A percentile compares a stretch with the other conserved stretches of the same genome.
phyloP scores from a whole-genome alignment of 805 yeast species.

The Zygoascus bituminiphila region DNA sequence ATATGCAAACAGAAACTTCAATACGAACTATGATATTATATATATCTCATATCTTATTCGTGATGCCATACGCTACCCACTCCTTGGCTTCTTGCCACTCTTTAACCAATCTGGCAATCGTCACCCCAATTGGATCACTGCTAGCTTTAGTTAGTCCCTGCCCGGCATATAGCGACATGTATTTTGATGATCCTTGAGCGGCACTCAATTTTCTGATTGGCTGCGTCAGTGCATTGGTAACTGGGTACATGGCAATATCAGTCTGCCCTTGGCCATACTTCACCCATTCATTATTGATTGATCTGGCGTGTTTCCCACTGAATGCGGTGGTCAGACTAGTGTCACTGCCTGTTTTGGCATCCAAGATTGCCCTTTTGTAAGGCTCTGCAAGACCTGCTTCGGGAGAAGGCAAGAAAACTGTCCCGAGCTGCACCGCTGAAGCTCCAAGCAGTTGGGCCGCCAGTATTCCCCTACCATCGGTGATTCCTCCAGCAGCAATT shows the following conservation, averaged over 20 bases:
- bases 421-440: conserved; percentile 49
- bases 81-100: background rate
- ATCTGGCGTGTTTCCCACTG: conserved; percentile 21
- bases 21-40: no score
- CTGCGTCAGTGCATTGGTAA: conserved; percentile 19
- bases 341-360: conserved; percentile 6
- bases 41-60: no score
- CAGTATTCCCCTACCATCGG: conserved; percentile 27
- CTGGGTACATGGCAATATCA: conserved; percentile 15
- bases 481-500: conserved; percentile 50
- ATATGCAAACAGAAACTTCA: no score
- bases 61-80: no score
- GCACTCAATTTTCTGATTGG: conserved; percentile 14
- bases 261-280: conserved; percentile 2
- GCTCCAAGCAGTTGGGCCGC: conserved; percentile 36
- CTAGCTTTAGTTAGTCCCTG: conserved; percentile 11
- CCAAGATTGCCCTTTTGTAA: conserved; percentile 8
- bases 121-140: background rate
- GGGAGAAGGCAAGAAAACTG: conserved; percentile 37
- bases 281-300: conserved; percentile 12
- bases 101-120: background rate
- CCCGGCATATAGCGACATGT: conserved; percentile 16
- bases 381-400: conserved; percentile 25
- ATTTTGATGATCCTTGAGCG: conserved; percentile 1
- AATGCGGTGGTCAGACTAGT: conserved; percentile 16